Base-by-base conservation (phyloP, 2,329 filamentous ascomycete species). In the Curvularia lunata region DNA sequence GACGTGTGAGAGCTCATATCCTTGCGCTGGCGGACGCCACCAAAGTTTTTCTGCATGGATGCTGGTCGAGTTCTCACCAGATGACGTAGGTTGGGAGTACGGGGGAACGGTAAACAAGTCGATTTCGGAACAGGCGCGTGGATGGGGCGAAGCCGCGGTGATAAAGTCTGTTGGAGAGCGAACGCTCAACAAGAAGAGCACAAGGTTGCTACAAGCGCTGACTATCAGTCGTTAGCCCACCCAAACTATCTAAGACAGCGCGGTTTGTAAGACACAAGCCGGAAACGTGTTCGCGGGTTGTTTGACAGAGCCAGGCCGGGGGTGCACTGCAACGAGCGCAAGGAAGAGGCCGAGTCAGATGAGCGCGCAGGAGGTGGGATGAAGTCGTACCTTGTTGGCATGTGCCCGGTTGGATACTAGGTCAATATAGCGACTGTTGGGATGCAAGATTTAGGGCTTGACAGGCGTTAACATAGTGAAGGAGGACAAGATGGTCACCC, bases 211-310 rank as follows among this genome's bases (percentile, higher is more conserved):
- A 63, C 68, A 71, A 72, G 71, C 65, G 64, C 65, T 59, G 64
- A 69, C 74, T 77, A 67, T 56, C 64, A 75, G 67, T 65, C 57
- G 72, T 77, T 65, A 77, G 75, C 70, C 58, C 47, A 66, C 67
- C 68, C 68, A 75, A 72, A 75, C 69, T 65, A 66, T 72, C 67
- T 68, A 75, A 75, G 70, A 73, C 66, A 65, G 58, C 45, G 64
- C 64, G 56, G 73, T 75, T 77, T 76, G 75, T 62, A 68, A 68
- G 65, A 74, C 72, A 72, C 73, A 76, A 72, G 70, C 69, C 65
- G 67, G 67, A 69, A 70, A 75, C 72, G 75, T 75, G 74, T 76
- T 70, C 68, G 61, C 62, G 59, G 63, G 63, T 50, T 67, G 74
- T 75, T 76, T 75, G 73, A 74, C 69, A 63, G 61, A 56, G 43